Evolutionary conservation across 768 basidiomycete genomes (phyloP), one percentile per base, ranked within the genome.

Genomic region (Tremella fuciformis): DNA sequence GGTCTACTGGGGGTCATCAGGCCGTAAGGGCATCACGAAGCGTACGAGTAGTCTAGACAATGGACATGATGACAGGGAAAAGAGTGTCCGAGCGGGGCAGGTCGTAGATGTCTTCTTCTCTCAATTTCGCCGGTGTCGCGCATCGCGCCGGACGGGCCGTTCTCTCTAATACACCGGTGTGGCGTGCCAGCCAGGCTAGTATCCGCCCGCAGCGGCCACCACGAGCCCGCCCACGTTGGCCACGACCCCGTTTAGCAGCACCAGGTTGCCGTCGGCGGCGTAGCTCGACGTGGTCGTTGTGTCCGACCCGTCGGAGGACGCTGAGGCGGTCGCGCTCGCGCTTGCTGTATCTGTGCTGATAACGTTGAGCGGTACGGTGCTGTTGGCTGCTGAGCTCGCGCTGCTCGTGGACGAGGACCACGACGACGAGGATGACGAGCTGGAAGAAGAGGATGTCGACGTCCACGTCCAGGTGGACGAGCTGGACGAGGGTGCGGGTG

Each of bases 141-240:
- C 18, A 11, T 18, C 11, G 11, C 18, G 39, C 18, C 39, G 22
- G 16, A 6, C 42, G 4, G 6, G 7, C 42, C 42, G 7, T 46
- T 22, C 42, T 22, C 15, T 46, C 42, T 6, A 46, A 6, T n/a
- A 6, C 42, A 46, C 42, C 22, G 22, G 8, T 18, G 22, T 4
- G 16, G 6, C 6, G 22, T 22, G 13, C 39, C 18, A 41, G 11
- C 39, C 39, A 46, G 8, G n/a, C 42, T 46, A 46, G 22, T 37
- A 19, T 26, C 58, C 64, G 25, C 61, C 64, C 21, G 69, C 71
- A 34, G 59, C 71, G 18, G 61, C 58, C 18, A 74, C 69, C 13
- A 74, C 60, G n/a, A 74, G 26, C 47, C 66, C 65, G 24, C 72
- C 72, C 48, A 68, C 70, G 34, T 66, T 63, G 16, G 72, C 60